These are phyloP conservation scores for Prunus kanzakura DNA, from an alignment of 306 rosid species.

Conservation along the genomic window DNA sequence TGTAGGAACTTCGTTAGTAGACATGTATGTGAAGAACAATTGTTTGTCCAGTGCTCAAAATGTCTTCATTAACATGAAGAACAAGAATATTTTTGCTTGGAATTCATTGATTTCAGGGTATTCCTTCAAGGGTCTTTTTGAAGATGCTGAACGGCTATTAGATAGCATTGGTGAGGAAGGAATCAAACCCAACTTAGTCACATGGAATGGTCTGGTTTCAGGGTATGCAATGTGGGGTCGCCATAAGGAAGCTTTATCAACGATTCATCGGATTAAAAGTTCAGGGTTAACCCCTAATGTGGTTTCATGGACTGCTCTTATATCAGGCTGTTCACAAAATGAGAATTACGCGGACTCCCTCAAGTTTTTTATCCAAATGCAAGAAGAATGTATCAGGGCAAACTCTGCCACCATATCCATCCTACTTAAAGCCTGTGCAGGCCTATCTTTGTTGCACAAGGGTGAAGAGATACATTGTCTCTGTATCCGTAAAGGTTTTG, in stretches of 20 bases:
- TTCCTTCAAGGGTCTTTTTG: constrained; percentile 53
- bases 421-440: constrained; percentile 59
- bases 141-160: constrained; percentile 46
- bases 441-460: constrained; percentile 49
- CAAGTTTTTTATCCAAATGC: constrained; percentile 55
- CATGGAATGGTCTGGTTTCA: constrained; percentile 67
- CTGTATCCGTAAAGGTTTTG: constrained; percentile 34
- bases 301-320: constrained; percentile 72
- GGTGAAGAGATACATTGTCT: constrained; percentile 65
- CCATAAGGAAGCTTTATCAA: constrained; percentile 48
- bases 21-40: constrained; percentile 63
- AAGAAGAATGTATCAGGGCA: constrained; percentile 49
- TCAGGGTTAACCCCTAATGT: constrained; percentile 58
- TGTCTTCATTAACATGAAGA: constrained; percentile 48
- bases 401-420: constrained; percentile 53
- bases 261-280: constrained; percentile 43
- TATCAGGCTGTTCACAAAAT: constrained; percentile 62
- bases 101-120: constrained; percentile 66
- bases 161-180: constrained; percentile 43
- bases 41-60: constrained; percentile 42
- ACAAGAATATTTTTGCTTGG: constrained; percentile 58
- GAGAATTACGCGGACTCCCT: constrained; percentile 43
- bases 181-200: constrained; percentile 56
- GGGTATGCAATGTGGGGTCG: constrained; percentile 56
- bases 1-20: constrained; percentile 57